These are phyloP conservation scores for Bombardia bombarda DNA, from an alignment of 495 filamentous ascomycete species.

Conservation along the genomic window DNA sequence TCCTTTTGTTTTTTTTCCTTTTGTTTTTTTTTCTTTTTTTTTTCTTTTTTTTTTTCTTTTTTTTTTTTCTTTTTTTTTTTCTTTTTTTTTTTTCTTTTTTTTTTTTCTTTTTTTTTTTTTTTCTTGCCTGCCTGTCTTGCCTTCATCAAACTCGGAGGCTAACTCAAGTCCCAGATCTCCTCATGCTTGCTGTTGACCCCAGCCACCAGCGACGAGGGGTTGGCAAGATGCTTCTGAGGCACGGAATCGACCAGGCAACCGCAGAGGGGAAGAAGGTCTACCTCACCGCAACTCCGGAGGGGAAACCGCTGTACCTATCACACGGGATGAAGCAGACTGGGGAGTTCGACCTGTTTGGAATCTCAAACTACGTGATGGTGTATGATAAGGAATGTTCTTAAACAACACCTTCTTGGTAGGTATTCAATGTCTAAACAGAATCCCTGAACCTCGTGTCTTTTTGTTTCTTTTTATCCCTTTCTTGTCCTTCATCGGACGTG, in stretches of 20 bases:
- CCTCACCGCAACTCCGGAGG: slow-evolving; percentile 12
- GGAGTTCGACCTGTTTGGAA: background rate
- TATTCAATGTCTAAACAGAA: too few species aligned
- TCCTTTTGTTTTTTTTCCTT: too few species aligned
- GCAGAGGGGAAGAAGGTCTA: slow-evolving; percentile 7
- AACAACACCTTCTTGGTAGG: too few species aligned
- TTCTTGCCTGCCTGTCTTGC: too few species aligned
- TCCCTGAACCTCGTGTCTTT: too few species aligned
- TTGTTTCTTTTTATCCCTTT: too few species aligned
- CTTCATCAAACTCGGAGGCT: background rate
- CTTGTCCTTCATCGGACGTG: too few species aligned
- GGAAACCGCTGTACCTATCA: slow-evolving; percentile 9
- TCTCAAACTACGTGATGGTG: slow-evolving; percentile 10
- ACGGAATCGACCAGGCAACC: slow-evolving; percentile 13
- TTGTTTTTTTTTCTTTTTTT: too few species aligned
- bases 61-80: background rate
- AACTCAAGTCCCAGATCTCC: slow-evolving; percentile 8
- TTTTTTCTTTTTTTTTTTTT: background rate
- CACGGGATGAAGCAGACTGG: slow-evolving; percentile 11
- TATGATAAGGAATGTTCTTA: too few species aligned
- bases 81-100: background rate
- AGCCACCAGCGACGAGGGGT: slow-evolving; percentile 16
- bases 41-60: background rate
- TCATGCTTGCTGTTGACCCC: slow-evolving; percentile 13
- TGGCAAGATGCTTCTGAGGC: slow-evolving; percentile 15